Evolutionary conservation across 768 basidiomycete genomes (phyloP), one percentile per base, ranked within the genome.

Genomic region (Fomitopsis pulvina): DNA sequence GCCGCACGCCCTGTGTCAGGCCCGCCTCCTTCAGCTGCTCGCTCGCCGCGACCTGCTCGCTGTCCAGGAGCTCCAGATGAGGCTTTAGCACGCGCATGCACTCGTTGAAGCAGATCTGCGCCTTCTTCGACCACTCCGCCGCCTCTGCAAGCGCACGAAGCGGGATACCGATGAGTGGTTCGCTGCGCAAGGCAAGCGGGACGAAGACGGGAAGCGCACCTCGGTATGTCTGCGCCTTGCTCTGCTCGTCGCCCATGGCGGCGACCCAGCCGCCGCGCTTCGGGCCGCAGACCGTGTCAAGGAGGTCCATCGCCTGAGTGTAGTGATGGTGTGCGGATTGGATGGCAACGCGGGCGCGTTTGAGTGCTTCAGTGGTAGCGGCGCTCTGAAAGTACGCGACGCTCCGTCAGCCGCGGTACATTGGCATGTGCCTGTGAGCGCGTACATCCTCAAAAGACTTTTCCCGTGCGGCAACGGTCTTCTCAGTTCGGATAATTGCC

Each of bases 321-420:
- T 59, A 59, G 44, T 59, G 55, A 29, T 52, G 53, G 47, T 59
- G 58, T 27, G 58, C 53, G 4, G 58, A 59, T 40, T 59, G 58
- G 26, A 54, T 45, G 22, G 52, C 55, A 2, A 37, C 24, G 16
- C 55, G 50, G 18, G 58, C 58, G 9, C 55, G 48, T 34, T 43
- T 46, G 30, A 59, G 22, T 24, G 52, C 53, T 32, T 48, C 47
- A n/a, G 55, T 55, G 20, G 48, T 54, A 0, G 39, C 45, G 42
- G 45, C 47, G 45, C 55, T 52, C 58, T 59, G 37, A 6, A 30
- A n/a, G n/a, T n/a, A n/a, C n/a, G n/a, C n/a, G n/a, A n/a, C n/a
- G 1, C 26, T 16, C 11, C 2, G n/a, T 48, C 25, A 11, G 41
- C 41, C 20, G 7, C 21, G 21, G n/a, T 14, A 3, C 2, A 22